Evolutionary conservation across 2,329 filamentous ascomycete genomes (phyloP), one percentile per base, ranked within the genome.

Genomic region (Tricladium varicosporioides): DNA sequence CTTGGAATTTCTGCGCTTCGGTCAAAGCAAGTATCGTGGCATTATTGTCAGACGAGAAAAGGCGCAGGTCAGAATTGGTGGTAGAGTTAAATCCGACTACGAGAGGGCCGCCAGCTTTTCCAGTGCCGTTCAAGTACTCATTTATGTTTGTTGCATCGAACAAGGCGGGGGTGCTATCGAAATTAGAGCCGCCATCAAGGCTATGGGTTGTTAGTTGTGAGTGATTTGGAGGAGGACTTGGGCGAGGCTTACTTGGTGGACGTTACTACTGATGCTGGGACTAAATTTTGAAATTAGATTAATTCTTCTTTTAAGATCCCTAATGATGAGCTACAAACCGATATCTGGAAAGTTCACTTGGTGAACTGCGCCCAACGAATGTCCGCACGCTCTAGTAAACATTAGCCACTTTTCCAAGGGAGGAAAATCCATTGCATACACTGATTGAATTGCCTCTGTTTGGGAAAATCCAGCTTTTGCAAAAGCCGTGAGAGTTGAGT

Each of bases 61-160:
- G 44, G 4, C 60, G 56, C n/a, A 57, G 33, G n/a, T 63, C 60
- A 10, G 61, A 61, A 2, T 57, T 47, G 14, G 53, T 51, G 14
- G 53, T 49, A 9, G 43, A 47, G n/a, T 60, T 54, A 5, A 53
- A 27, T 8, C 50, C 33, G 11, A 53, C 57, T 16, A 63, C 61
- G n/a, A 86, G 71, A 2, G 81, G 79, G 16, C 62, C 62, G 2
- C 62, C 62, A 56, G 82, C 79, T n/a, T 75, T 73, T 2, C 72
- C 72, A 1, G 77, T 80, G 1, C 74, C 70, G 59, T 85, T 81
- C 53, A 77, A 71, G 18, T 76, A 78, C 51, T 80, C 72, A 5
- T 71, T 63, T n/a, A 81, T 78, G 15, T 84, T 71, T 46, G 73
- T 78, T 63, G 80, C 80, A 65, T 85, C 83, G 55, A 83, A 84